Base-by-base conservation (phyloP, 116 monocot species). In the Zostera marina region DNA sequence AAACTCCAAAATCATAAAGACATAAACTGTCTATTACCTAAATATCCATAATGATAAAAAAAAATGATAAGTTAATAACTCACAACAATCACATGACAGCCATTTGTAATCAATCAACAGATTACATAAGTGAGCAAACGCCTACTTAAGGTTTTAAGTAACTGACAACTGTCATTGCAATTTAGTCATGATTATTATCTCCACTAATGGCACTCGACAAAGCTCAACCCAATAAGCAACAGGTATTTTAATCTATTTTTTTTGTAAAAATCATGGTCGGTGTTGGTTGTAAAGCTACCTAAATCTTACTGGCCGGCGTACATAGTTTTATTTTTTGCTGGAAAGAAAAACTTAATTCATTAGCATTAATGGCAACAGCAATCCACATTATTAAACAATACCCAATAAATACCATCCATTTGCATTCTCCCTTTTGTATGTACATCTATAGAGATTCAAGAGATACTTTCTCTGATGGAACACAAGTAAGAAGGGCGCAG, bases 291-390 rank as follows among this genome's bases (percentile, higher is more conserved):
- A 59, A 59, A 43, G 22, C 21, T 56, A 39, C 19, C 39, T 8
- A 39, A 56, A 39, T 15, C 26, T 40, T 15, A 56, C 56, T 15
- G 43, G 22, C 59, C n/a, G 11, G 17, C 8, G 42, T 20, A 42
- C 13, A n/a, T n/a, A n/a, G n/a, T n/a, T n/a, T n/a, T n/a, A n/a
- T n/a, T 44, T 59, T 44, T 44, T 42, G 59, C 59, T 59, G 59
- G 42, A 59, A 44, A 59, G 22, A 59, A 23, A 41, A 41, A 3
- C 22, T 41, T 40, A 41, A 41, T 58, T 26, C 54, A 42, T 58
- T 43, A 12, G 42, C 59, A n/a, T 44, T 44, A 44, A 22, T 44
- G 59, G 42, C 17, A 11, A 59, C 19, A 59, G 21, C 13, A 17
- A 59, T 44, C 23, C 54, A 20, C 3, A 5, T 19, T 8, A 32